Conservation (phyloP, 805 yeast genomes). For the Kurtzmaniella cleridarum region DNA sequence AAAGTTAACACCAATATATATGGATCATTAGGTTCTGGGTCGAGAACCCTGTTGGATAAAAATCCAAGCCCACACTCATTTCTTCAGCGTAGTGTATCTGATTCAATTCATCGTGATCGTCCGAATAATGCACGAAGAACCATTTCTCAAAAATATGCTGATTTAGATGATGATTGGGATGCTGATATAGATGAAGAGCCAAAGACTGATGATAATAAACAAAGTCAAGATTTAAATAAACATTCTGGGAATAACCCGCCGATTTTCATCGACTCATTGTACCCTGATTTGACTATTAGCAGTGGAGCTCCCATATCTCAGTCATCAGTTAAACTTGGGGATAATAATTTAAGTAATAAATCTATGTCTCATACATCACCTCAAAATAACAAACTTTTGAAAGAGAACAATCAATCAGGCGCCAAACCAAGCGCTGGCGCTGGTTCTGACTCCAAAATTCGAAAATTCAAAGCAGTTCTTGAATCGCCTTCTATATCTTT, state of each 20-base stretch:
- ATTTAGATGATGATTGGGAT: slow-evolving; percentile 91
- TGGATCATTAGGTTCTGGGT: slow-evolving; percentile 29
- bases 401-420: too few species aligned
- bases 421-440: slow-evolving; percentile 19
- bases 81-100: neutral
- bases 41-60: neutral
- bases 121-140: neutral
- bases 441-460: slow-evolving; percentile 48
- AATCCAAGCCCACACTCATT: too few species aligned
- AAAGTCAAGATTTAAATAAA: slow-evolving; percentile 11
- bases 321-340: too few species aligned
- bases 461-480: slow-evolving; percentile 62
- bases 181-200: slow-evolving; percentile 48
- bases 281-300: slow-evolving; percentile 28
- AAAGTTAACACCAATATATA: slow-evolving; percentile 33
- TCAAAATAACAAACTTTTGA: too few species aligned
- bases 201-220: neutral
- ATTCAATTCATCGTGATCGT: slow-evolving; percentile 3
- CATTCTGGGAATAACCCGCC: too few species aligned
- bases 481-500: slow-evolving; percentile 53
- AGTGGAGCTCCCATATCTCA: too few species aligned
- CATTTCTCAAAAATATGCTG: slow-evolving; percentile 40
- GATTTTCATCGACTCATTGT: slow-evolving; percentile 13
- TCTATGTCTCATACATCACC: too few species aligned
- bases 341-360: too few species aligned